Evolutionary conservation across 306 rosid genomes (phyloP).

Genomic region (Dalbergia oliveri): DNA sequence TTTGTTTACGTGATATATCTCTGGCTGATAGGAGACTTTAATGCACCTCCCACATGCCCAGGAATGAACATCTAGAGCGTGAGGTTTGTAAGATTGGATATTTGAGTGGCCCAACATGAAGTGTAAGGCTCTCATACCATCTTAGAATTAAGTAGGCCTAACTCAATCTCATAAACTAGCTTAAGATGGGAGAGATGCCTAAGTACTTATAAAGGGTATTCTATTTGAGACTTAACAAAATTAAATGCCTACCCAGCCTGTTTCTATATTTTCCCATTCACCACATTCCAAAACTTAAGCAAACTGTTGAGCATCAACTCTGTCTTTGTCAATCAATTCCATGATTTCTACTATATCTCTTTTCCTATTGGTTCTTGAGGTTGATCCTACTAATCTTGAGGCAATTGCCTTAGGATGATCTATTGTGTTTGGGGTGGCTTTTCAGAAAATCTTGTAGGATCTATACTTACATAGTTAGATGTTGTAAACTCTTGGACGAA

Average conservation of each 20-base stretch:
- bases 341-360: not conserved
- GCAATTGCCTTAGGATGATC: not conserved
- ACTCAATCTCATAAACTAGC: too few relatives aligned
- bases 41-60: too few relatives aligned
- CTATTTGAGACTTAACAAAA: too few relatives aligned
- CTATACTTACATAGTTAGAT: not conserved
- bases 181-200: too few relatives aligned
- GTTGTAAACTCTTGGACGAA: not conserved
- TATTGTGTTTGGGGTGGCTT: not conserved
- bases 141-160: too few relatives aligned
- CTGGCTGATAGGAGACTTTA: too few relatives aligned
- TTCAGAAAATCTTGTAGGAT: not conserved
- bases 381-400: not conserved
- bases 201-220: too few relatives aligned
- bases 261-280: not conserved
- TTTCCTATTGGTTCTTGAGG: constrained; percentile 1
- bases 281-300: not conserved
- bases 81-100: too few relatives aligned
- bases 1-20: too few relatives aligned
- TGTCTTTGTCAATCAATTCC: constrained; percentile 24
- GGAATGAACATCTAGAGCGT: too few relatives aligned
- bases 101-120: too few relatives aligned
- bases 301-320: not conserved
- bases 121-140: too few relatives aligned
- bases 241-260: not conserved